Conservation (phyloP, 176 grass and related monocot genomes). For the Poa pratensis region DNA sequence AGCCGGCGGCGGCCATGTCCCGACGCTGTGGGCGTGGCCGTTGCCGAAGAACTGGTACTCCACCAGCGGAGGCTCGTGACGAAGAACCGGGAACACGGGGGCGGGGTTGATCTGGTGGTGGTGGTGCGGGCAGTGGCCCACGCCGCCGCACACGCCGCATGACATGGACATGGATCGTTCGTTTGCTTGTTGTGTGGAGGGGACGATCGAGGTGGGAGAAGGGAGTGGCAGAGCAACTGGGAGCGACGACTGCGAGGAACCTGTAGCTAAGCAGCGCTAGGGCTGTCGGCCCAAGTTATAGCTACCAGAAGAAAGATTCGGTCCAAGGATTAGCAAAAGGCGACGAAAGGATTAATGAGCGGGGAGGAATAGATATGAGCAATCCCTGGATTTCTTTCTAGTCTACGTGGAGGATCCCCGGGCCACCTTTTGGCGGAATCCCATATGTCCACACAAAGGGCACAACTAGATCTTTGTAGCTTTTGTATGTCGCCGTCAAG, state of each 20-base stretch:
- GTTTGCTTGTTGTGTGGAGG: neutral
- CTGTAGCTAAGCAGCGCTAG: neutral
- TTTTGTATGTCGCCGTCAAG: neutral
- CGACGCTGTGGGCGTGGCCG: neutral
- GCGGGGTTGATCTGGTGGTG: neutral
- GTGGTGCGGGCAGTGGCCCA: neutral
- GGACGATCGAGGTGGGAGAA: neutral
- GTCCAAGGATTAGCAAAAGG: neutral
- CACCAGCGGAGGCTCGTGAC: neutral
- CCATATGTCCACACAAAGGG: neutral
- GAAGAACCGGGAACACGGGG: neutral
- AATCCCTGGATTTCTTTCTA: neutral
- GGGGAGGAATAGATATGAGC: slow-evolving; percentile 9
- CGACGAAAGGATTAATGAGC: neutral
- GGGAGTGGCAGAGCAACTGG: neutral
- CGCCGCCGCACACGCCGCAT: slow-evolving; percentile 21
- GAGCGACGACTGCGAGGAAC: no score
- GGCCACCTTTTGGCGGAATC: neutral
- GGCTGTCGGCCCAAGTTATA: neutral
- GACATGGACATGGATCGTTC: slow-evolving; percentile 9
- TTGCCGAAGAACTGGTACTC: slow-evolving; percentile 46
- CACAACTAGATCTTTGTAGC: neutral
- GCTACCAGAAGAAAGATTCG: neutral
- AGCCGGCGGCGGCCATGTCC: slow-evolving; percentile 1
- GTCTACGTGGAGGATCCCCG: neutral